A percentile compares a stretch with the other conserved stretches of the same genome.
Evolutionary conservation across 2,329 filamentous ascomycete genomes (phyloP).

Genomic region (Arthroderma sp.): DNA sequence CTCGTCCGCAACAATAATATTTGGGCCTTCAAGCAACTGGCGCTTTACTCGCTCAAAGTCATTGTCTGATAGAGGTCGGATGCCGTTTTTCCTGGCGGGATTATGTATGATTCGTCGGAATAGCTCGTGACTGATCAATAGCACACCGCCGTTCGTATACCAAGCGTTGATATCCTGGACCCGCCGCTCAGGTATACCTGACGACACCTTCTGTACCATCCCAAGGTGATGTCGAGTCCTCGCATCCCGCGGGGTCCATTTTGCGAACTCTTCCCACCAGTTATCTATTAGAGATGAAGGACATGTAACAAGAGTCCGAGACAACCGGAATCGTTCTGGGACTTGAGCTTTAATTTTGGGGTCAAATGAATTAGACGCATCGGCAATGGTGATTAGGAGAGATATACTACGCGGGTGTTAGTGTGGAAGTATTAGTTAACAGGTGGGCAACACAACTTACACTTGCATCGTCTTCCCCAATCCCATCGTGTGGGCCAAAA

Average conservation of each 20-base stretch:
- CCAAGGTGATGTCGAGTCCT: constrained; percentile 38
- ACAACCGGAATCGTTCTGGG: constrained; percentile 49
- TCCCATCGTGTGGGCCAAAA: constrained; percentile 84
- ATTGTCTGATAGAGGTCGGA: constrained; percentile 23
- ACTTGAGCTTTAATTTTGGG: constrained; percentile 51
- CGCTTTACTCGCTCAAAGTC: constrained; percentile 32
- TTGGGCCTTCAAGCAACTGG: constrained; percentile 49
- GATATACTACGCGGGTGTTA: constrained; percentile 45
- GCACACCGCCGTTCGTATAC: constrained; percentile 53
- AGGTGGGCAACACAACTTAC: constrained; percentile 26
- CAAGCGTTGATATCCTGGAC: constrained; percentile 44
- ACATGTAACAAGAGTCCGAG: constrained; percentile 60
- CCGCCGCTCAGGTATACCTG: constrained; percentile 30
- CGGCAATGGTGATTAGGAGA: constrained; percentile 60
- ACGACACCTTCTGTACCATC: constrained; percentile 39
- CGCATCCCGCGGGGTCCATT: constrained; percentile 49
- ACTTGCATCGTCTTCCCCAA: constrained; percentile 88
- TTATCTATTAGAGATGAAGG: constrained; percentile 66
- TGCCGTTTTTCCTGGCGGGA: constrained; percentile 20
- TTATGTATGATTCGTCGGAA: constrained; percentile 42
- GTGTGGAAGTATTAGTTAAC: neutral
- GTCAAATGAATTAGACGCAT: constrained; percentile 51
- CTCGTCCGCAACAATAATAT: constrained; percentile 72
- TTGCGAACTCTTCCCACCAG: constrained; percentile 64
- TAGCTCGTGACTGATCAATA: constrained; percentile 65